Percentiles rank a stretch among this genome's conserved stretches.
Conservation (phyloP, 257 asterid genomes). For the Craterostigma plantagineum region DNA sequence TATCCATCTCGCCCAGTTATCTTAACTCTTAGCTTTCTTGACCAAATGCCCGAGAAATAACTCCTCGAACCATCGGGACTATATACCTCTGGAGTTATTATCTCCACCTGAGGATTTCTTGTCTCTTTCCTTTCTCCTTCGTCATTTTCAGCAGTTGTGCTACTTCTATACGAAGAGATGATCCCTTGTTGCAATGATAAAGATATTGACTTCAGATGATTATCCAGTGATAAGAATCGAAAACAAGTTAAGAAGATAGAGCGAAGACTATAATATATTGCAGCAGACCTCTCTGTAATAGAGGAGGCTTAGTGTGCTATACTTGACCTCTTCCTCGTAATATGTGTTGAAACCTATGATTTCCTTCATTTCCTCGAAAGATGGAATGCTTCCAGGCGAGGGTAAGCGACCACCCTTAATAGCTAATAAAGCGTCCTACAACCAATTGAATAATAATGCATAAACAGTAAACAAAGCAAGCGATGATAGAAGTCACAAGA, state of each 20-base stretch:
- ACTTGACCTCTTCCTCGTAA: constrained; percentile 61
- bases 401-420: constrained; percentile 86
- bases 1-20: constrained; percentile 83
- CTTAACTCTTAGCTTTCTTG: constrained; percentile 62
- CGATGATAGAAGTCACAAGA: constrained; percentile 4
- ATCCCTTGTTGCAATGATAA: no score
- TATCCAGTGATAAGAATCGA: background rate
- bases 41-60: constrained; percentile 51
- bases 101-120: constrained; percentile 42
- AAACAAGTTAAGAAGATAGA: background rate
- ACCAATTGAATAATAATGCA: background rate
- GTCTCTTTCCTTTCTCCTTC: constrained; percentile 19
- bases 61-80: constrained; percentile 25
- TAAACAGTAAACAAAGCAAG: background rate
- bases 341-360: constrained; percentile 63
- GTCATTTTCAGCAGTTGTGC: constrained; percentile 15
- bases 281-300: constrained; percentile 29
- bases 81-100: constrained; percentile 60
- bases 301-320: constrained; percentile 28
- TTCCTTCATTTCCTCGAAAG: constrained; percentile 83
- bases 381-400: constrained; percentile 85
- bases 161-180: background rate
- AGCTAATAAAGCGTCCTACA: constrained; percentile 70
- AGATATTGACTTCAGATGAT: background rate
- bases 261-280: constrained; percentile 1